Conservation (phyloP, 441 rosid species). For the Gossypium trilobum region DNA sequence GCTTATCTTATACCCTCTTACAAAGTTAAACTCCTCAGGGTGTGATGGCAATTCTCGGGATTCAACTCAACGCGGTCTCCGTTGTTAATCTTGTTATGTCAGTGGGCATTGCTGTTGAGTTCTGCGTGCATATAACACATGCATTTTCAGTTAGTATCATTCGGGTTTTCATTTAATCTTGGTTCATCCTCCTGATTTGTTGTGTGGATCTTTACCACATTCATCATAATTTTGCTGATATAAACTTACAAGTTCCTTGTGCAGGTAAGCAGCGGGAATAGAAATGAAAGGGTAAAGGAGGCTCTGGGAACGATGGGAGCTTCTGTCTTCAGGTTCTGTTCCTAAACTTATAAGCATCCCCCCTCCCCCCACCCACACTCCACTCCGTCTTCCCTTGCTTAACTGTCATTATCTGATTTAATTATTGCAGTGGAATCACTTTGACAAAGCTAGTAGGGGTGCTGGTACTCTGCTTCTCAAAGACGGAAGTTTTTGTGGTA, state of each 20-base stretch:
- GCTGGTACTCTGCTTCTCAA: conserved; percentile 88
- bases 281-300: conserved; percentile 72
- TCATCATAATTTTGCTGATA: neutral
- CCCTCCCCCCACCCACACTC: neutral
- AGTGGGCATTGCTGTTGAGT: conserved; percentile 95
- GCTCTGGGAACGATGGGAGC: conserved; percentile 92
- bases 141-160: conserved; percentile 68
- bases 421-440: conserved; percentile 75
- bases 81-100: conserved; percentile 95
- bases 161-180: neutral
- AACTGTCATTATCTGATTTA: neutral
- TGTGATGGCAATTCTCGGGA: conserved; percentile 75
- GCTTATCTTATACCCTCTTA: conserved; percentile 13
- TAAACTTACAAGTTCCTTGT: conserved; percentile 10
- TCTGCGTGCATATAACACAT: conserved; percentile 94
- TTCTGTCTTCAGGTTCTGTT: conserved; percentile 82
- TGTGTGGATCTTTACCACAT: neutral
- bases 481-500: conserved; percentile 94
- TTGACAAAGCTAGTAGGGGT: conserved; percentile 93
- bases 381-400: neutral
- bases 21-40: conserved; percentile 51
- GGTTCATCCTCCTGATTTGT: neutral
- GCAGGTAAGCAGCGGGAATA: conserved; percentile 76
- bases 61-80: conserved; percentile 91
- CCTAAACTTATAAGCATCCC: conserved; percentile 1